These are phyloP conservation scores for Acer campestre DNA, from an alignment of 345 rosid genomes.

Conservation along the genomic window DNA sequence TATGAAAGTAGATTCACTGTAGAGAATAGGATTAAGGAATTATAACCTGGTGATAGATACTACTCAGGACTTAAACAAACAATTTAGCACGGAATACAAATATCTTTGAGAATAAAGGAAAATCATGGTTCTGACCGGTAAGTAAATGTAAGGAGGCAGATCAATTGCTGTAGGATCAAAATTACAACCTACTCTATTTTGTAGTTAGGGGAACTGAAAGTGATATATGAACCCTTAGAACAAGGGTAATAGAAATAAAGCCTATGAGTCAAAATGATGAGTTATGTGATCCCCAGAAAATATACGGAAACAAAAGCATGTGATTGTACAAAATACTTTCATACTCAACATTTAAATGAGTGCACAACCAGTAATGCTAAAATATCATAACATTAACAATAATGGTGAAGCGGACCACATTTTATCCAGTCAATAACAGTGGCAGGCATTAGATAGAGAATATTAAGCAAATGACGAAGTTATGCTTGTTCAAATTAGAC, in stretches of 20 bases:
- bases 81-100: neutral
- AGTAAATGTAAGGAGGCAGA: neutral
- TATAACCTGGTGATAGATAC: neutral
- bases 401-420: neutral
- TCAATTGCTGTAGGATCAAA: neutral
- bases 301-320: neutral
- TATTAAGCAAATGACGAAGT: neutral
- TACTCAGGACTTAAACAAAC: neutral
- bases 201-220: neutral
- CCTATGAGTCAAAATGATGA: neutral
- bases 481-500: slow-evolving; percentile 18
- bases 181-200: neutral
- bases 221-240: neutral
- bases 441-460: neutral
- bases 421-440: neutral
- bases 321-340: neutral
- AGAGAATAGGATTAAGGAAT: neutral
- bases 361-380: neutral
- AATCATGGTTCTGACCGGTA: neutral
- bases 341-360: neutral
- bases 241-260: neutral
- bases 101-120: neutral
- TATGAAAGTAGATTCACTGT: neutral
- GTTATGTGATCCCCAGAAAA: neutral
- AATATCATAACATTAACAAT: neutral